phyloP scores from a whole-genome alignment of 2,329 filamentous ascomycete species.

The Nothopassalora personata region DNA sequence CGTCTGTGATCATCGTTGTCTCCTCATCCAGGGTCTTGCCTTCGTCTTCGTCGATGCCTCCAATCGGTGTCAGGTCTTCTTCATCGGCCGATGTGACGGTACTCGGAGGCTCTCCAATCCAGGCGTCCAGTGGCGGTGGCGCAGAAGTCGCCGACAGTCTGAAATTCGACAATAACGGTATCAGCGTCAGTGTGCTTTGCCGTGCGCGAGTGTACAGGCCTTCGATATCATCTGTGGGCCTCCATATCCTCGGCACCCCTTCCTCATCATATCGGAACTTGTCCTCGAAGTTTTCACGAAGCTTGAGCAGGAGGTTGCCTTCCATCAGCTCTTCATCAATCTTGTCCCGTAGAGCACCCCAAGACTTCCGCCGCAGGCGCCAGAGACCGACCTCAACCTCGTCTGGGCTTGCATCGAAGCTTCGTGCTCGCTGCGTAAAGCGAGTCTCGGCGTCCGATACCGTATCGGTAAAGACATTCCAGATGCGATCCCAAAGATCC shows the following conservation, averaged over 20 bases:
- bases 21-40: conserved; percentile 94
- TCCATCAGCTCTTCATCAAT: conserved; percentile 98
- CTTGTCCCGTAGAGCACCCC: conserved; percentile 81
- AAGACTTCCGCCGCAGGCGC: conserved; percentile 88
- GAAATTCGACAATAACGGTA: conserved; percentile 84
- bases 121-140: conserved; percentile 75
- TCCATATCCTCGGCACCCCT: conserved; percentile 93
- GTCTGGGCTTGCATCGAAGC: conserved; percentile 85
- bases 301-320: conserved; percentile 88
- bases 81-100: conserved; percentile 77
- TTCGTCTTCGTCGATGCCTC: conserved; percentile 81
- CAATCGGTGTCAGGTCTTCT: conserved; percentile 82
- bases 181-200: conserved; percentile 84
- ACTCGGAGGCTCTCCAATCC: conserved; percentile 72
- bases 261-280: conserved; percentile 97
- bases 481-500: conserved; percentile 93
- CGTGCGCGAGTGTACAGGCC: conserved; percentile 87
- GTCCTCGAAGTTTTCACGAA: conserved; percentile 97
- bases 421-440: conserved; percentile 82
- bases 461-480: conserved; percentile 75
- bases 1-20: conserved; percentile 87
- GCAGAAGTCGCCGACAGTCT: conserved; percentile 67
- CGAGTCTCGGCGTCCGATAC: conserved; percentile 79
- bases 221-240: conserved; percentile 94
- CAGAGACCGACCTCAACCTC: conserved; percentile 91